Evolutionary conservation across 768 basidiomycete species (phyloP).

Genomic region (Panaeolus papilionaceus): DNA sequence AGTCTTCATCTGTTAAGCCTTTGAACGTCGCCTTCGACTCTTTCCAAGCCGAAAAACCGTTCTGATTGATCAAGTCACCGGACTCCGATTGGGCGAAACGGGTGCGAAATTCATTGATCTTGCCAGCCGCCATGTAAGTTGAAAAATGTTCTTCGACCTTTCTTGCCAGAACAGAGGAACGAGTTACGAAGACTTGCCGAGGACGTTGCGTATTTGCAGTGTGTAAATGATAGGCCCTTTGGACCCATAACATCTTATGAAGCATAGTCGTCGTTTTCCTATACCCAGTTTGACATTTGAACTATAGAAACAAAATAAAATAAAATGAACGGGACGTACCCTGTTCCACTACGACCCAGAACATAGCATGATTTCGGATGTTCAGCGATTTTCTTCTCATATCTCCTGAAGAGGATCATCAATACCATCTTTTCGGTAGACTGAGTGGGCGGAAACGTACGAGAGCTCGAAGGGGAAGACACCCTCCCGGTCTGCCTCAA

Average conservation of each 20-base stretch:
- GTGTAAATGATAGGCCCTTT: constrained; percentile 52
- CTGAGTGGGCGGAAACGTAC: constrained; percentile 31
- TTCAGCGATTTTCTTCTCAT: constrained; percentile 61
- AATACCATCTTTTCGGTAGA: neutral
- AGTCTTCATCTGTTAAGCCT: constrained; percentile 52
- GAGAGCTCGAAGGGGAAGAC: constrained; percentile 47
- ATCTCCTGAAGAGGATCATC: constrained; percentile 30
- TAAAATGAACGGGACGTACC: constrained; percentile 42
- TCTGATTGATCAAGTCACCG: neutral
- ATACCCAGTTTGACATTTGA: constrained; percentile 8
- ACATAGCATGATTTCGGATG: constrained; percentile 66
- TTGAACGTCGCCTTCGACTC: neutral
- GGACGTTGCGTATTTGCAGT: constrained; percentile 43
- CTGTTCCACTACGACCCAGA: constrained; percentile 74
- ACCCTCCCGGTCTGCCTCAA: constrained; percentile 51
- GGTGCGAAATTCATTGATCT: neutral
- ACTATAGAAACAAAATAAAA: neutral
- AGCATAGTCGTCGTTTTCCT: constrained; percentile 80
- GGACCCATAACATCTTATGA: constrained; percentile 71
- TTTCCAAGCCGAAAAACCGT: neutral
- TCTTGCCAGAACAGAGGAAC: constrained; percentile 62
- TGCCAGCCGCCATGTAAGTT: constrained; percentile 41
- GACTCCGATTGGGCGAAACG: neutral
- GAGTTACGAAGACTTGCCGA: constrained; percentile 73
- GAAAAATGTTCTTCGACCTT: constrained; percentile 69